These are phyloP conservation scores for Zygosaccharomyces rouxii DNA, from an alignment of 805 yeast genomes.

Conservation along the genomic window DNA sequence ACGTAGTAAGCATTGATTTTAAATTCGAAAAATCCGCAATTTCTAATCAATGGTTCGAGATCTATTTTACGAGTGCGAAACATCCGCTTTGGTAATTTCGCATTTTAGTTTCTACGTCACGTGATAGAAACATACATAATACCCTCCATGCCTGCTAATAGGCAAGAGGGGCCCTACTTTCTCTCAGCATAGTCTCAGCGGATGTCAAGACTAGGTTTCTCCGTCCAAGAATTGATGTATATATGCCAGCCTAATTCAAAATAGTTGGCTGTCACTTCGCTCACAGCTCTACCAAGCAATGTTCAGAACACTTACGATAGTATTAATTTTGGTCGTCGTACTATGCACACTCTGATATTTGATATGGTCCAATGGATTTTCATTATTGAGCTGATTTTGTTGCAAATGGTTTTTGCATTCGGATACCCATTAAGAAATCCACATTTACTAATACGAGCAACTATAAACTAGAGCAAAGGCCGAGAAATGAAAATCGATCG, in stretches of 20 bases:
- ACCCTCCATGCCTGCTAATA: too few species aligned
- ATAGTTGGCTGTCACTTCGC: neutral
- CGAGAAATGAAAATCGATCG: neutral
- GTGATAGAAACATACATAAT: neutral
- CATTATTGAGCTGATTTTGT: neutral
- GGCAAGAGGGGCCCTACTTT: too few species aligned
- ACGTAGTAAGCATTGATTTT: neutral
- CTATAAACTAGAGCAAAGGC: neutral
- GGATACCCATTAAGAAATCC: neutral
- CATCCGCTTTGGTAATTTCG: too few species aligned
- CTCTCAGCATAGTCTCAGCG: too few species aligned
- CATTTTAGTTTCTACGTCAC: slow-evolving; percentile 2
- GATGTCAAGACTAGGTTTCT: neutral
- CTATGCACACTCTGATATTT: neutral
- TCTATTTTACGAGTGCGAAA: too few species aligned
- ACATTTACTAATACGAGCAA: neutral
- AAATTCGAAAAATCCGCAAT: neutral
- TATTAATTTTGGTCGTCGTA: neutral
- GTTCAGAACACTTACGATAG: neutral
- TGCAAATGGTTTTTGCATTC: neutral
- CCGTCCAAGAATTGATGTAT: neutral
- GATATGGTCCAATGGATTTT: neutral
- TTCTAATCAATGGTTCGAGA: too few species aligned
- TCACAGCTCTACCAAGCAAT: neutral
- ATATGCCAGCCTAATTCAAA: neutral